Evolutionary conservation across 257 asterid species (phyloP), one percentile per base, ranked within the genome.

Genomic region (Solanum pinnatisectum): DNA sequence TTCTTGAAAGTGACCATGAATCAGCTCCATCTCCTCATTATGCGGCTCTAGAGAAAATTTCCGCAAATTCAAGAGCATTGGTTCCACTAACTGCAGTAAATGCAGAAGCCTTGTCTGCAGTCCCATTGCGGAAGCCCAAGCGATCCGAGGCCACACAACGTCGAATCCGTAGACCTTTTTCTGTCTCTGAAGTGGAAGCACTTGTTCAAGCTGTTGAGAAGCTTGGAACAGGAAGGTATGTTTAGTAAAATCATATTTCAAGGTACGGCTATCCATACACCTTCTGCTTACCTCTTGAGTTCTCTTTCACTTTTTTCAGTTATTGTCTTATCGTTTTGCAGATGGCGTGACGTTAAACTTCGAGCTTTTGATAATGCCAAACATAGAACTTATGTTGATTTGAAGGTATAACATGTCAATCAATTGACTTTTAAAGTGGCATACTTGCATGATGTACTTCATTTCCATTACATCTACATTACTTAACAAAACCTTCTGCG

Each of bases 301-400:
- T 85, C 72, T 22, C 65, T 65, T 86, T 67, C 13, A 14, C 13
- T 7, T 59, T 72, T 76, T 39, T 49, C 86, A 39, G 72, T 52
- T 77, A 63, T 71, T 59, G 59, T 63, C 40, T 74, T 39, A 32
- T 37, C 22, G 33, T 83, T 83, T 88, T 88, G 94, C 95, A 96
- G 99, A 89, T 97, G 99, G 99, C 98, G 99, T 2, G 98, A 95
- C 63, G 98, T 97, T 22, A 97, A 97, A 93, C 92, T 97, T 89
- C 92, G 98, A 84, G 98, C 99, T 84, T 97, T 97, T 67, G 98
- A 95, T 40, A 92, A 92, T 85, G 96, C 98, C 83, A 95, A 95
- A 70, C 98, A 97, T 65, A 91, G 99, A 91, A 97, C 99, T 49
- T 97, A 97, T 63, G 99, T 97, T 25, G 99, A 97, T 91, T 90